Evolutionary conservation across 129 eudicot species (phyloP), one percentile per base, ranked within the genome.

Genomic region (Centrapalus pauciflorus): DNA sequence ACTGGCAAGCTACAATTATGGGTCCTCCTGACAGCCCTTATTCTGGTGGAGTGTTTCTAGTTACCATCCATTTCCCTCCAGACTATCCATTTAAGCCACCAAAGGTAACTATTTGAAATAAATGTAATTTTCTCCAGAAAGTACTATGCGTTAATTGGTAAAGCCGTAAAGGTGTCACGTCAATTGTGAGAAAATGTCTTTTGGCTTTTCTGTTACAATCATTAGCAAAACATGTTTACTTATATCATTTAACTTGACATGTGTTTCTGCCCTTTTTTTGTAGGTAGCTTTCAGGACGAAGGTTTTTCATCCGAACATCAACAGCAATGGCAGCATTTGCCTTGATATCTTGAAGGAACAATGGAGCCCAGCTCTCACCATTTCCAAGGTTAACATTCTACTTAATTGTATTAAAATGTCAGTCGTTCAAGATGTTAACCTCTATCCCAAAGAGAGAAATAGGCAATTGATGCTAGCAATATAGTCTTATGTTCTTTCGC

Each of bases 41-140:
- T 79, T 75, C 90, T 38, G 89, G 89, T 30, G 89, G 89, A 66
- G 89, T 83, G 34, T 80, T 83, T 60, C 83, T 80, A 34, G 81
- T 84, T 54, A 84, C 83, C 63, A 84, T 84, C 55, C 85, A 84
- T 78, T 84, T 84, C 61, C 89, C 85, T 35, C 86, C 83, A 56
- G 85, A 80, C 77, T 85, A 85, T 78, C 90, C 87, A 28, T 81
- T 85, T 56, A 85, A 82, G 83, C 92, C 87, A 33, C 92, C 92
- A 21, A 85, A 85, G 87, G 92, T 85, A 81, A 55, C 3, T 35
- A 26, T 48, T n/a, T n/a, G n/a, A n/a, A n/a, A n/a, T n/a, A 13
- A 26, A 8, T n/a, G 16, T 63, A 7, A 41, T 6, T 43, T 63
- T 63, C 20, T n/a, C 55, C 24, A 63, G 24, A 62, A 37, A 21